Conservation (phyloP, 306 rosid species). For the Prunus campanulata region DNA sequence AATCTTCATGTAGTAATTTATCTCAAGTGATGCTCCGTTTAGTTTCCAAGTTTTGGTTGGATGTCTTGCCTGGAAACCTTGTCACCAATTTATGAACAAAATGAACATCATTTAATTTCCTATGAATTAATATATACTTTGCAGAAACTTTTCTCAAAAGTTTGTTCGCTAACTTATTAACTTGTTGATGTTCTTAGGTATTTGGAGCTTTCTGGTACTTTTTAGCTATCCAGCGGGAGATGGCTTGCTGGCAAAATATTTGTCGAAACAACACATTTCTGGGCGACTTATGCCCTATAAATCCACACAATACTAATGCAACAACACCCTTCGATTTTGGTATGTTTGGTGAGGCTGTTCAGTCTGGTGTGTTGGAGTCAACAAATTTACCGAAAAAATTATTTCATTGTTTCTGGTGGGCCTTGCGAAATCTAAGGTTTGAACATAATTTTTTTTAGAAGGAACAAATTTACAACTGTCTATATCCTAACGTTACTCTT, state of each 20-base stretch:
- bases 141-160: too few relatives aligned
- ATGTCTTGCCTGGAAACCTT: too few relatives aligned
- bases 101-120: too few relatives aligned
- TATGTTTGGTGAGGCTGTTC: neutral
- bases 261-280: neutral
- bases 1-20: neutral
- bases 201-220: slow-evolving; percentile 7
- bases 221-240: neutral
- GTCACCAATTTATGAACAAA: too few relatives aligned
- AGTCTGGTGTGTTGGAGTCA: neutral
- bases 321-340: neutral
- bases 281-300: neutral
- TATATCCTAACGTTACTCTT: neutral
- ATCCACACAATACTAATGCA: neutral
- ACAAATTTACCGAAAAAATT: neutral
- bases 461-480: too few relatives aligned
- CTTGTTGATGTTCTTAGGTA: neutral
- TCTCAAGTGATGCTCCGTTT: too few relatives aligned
- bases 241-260: neutral
- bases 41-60: too few relatives aligned
- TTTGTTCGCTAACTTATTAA: neutral
- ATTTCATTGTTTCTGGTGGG: slow-evolving; percentile 2
- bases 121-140: too few relatives aligned
- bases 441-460: neutral
- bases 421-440: slow-evolving; percentile 5